These are phyloP conservation scores for Arabis hirsuta DNA, from an alignment of 345 rosid genomes.

Conservation along the genomic window DNA sequence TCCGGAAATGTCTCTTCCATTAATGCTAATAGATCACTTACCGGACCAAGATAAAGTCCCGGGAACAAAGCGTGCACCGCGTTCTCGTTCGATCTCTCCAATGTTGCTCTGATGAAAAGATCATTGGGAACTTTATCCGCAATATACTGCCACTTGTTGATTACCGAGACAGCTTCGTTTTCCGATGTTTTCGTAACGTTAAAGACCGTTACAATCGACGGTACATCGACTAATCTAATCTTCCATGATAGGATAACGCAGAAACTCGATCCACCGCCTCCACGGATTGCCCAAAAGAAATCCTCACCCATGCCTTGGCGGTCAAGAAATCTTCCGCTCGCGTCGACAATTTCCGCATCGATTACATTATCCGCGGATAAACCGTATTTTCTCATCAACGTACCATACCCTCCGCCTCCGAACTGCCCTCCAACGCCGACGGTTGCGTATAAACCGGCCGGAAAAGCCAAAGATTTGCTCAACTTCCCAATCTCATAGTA, in stretches of 20 bases:
- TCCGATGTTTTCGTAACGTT: conserved; percentile 43
- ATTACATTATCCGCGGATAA: conserved; percentile 56
- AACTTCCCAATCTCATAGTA: conserved; percentile 54
- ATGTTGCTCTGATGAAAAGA: conserved; percentile 35
- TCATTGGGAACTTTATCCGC: conserved; percentile 41
- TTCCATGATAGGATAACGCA: conserved; percentile 56
- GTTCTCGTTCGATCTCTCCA: conserved; percentile 14
- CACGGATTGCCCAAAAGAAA: conserved; percentile 65
- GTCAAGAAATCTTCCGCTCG: conserved; percentile 52
- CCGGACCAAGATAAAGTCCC: conserved; percentile 50
- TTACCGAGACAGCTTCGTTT: conserved; percentile 43
- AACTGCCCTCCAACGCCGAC: conserved; percentile 56
- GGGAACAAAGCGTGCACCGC: conserved; percentile 36
- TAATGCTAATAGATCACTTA: conserved; percentile 26
- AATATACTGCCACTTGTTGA: conserved; percentile 52
- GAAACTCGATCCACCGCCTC: conserved; percentile 62
- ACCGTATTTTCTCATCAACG: conserved; percentile 60
- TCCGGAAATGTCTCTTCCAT: conserved; percentile 45
- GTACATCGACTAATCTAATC: conserved; percentile 53
- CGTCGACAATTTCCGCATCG: conserved; percentile 50
- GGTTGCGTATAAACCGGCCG: conserved; percentile 53
- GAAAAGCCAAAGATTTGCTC: conserved; percentile 53
- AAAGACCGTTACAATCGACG: conserved; percentile 53
- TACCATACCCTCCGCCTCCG: conserved; percentile 59
- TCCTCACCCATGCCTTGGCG: conserved; percentile 55